Evolutionary conservation across 2,329 filamentous ascomycete species (phyloP).

Genomic region (Septoria petroselini): DNA sequence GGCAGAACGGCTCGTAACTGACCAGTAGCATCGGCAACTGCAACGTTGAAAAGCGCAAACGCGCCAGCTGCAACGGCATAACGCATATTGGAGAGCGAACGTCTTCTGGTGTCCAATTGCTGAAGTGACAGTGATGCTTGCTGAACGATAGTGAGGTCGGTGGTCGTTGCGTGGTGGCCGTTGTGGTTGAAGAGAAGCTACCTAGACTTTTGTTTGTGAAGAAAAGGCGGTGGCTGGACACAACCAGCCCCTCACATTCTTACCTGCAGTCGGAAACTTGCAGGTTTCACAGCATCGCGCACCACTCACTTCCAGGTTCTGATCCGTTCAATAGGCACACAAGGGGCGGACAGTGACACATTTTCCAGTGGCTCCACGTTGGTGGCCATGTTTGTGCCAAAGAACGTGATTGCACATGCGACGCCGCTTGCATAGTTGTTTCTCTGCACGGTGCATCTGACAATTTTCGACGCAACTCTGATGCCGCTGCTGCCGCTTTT

Average conservation of each 20-base stretch:
- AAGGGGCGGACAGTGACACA: too few relatives aligned
- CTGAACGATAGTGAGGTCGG: not conserved
- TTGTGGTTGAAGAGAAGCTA: too few relatives aligned
- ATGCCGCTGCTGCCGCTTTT: too few relatives aligned
- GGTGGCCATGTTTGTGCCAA: too few relatives aligned
- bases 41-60: conserved; percentile 28
- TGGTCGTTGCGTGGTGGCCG: conserved; percentile 3
- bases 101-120: conserved; percentile 10
- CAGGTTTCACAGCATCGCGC: not conserved
- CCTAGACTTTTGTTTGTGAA: conserved; percentile 3
- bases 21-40: conserved; percentile 30
- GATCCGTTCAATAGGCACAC: too few relatives aligned
- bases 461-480: not conserved
- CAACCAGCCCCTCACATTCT: too few relatives aligned
- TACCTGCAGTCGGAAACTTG: not conserved
- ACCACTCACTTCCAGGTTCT: not conserved
- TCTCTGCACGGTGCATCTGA: too few relatives aligned
- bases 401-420: too few relatives aligned
- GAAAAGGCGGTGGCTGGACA: not conserved
- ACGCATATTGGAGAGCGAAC: conserved; percentile 28
- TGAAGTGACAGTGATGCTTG: conserved; percentile 17
- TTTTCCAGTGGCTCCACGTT: too few relatives aligned
- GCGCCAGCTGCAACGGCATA: conserved; percentile 28
- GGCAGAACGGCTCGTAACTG: conserved; percentile 7
- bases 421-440: too few relatives aligned